Percentiles rank a stretch among this genome's conserved stretches.
These are phyloP conservation scores for Mrakia gelida DNA, from an alignment of 768 basidiomycete genomes.

Conservation along the genomic window DNA sequence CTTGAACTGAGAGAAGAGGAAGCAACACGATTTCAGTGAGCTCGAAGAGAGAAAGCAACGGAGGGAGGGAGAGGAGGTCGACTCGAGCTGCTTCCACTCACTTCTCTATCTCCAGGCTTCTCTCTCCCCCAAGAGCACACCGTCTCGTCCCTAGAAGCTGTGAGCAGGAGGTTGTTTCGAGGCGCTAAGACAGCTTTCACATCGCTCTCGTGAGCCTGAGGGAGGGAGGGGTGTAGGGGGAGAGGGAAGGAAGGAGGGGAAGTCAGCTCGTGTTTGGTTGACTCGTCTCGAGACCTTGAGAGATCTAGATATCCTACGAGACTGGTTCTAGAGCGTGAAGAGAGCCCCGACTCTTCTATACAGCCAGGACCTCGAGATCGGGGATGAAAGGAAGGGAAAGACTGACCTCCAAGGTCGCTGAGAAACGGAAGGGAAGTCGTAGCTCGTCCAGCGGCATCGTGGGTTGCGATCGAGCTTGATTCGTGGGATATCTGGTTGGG, in stretches of 20 bases:
- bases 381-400: too few relatives aligned
- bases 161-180: constrained; percentile 24
- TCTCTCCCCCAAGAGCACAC: constrained; percentile 27
- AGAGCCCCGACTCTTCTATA: too few relatives aligned
- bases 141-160: constrained; percentile 29
- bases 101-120: constrained; percentile 16
- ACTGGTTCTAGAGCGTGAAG: too few relatives aligned
- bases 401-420: neutral
- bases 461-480: neutral
- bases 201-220: constrained; percentile 29
- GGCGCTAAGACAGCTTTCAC: constrained; percentile 26
- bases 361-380: too few relatives aligned
- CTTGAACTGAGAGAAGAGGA: constrained; percentile 8
- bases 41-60: too few relatives aligned
- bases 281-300: too few relatives aligned
- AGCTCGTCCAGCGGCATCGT: neutral
- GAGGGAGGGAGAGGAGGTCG: neutral
- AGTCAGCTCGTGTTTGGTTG: too few relatives aligned
- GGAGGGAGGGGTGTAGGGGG: neutral
- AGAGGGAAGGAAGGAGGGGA: neutral
- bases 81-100: neutral
- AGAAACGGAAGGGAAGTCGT: constrained; percentile 6
- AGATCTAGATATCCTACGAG: too few relatives aligned
- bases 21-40: neutral
- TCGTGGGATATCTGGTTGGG: too few relatives aligned